A percentile compares a stretch with the other conserved stretches of the same genome.
Conservation (phyloP, 768 basidiomycete species). For the Leccinum incarnatum region DNA sequence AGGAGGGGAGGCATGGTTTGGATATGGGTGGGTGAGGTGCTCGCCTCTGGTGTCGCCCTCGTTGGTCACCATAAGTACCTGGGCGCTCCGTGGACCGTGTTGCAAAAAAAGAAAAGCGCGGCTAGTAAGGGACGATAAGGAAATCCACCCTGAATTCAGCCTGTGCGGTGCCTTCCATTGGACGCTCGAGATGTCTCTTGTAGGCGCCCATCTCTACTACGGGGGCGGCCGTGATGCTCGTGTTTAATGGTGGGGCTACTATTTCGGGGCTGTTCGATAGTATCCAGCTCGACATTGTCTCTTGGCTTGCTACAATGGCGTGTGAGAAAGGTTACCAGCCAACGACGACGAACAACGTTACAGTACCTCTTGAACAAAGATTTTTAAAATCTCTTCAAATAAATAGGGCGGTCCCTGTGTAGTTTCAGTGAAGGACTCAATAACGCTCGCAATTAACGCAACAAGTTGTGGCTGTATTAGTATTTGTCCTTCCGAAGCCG, state of each 20-base stretch:
- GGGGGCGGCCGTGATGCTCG: neutral
- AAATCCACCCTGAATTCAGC: neutral
- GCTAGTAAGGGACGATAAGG: neutral
- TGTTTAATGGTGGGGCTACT: neutral
- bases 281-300: neutral
- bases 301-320: neutral
- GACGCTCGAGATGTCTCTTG: neutral
- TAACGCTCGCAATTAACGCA: no score
- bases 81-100: neutral
- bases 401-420: no score
- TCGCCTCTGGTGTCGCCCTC: neutral
- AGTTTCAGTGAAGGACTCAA: no score
- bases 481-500: no score
- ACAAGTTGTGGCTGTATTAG: no score
- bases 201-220: neutral
- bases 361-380: neutral
- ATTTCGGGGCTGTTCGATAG: neutral
- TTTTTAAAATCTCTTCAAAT: neutral
- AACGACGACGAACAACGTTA: neutral
- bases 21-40: neutral
- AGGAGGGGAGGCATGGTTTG: constrained; percentile 12
- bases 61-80: neutral
- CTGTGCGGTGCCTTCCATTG: neutral
- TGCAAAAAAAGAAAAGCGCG: neutral
- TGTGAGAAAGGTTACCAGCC: neutral